Evolutionary conservation across 2,329 filamentous ascomycete species (phyloP).

Genomic region (Curvularia sp.): DNA sequence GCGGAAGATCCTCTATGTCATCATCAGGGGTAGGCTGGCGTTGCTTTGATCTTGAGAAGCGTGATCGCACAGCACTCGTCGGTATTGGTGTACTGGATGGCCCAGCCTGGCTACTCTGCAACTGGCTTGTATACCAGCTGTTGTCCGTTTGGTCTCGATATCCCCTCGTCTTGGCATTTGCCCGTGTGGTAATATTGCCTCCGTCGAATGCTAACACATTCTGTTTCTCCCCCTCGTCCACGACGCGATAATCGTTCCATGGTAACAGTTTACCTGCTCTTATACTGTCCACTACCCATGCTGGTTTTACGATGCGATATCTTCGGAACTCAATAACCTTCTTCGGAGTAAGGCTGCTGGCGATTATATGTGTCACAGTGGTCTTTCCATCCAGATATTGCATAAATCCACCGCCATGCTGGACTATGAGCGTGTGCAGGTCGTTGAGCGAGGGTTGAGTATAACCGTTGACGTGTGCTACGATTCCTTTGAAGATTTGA

Average conservation of each 20-base stretch:
- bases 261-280: constrained; percentile 79
- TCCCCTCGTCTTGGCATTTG: constrained; percentile 64
- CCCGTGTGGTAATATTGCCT: constrained; percentile 71
- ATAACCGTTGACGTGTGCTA: constrained; percentile 93
- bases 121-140: constrained; percentile 82
- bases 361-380: constrained; percentile 93
- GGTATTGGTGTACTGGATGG: constrained; percentile 39
- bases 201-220: constrained; percentile 71
- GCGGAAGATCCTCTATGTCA: constrained; percentile 39
- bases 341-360: constrained; percentile 87
- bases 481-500: constrained; percentile 86
- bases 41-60: constrained; percentile 26
- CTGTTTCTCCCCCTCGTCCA: constrained; percentile 84
- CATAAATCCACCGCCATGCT: constrained; percentile 91
- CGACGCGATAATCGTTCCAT: constrained; percentile 83
- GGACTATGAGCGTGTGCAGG: constrained; percentile 85
- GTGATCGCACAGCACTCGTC: constrained; percentile 28
- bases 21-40: constrained; percentile 37
- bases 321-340: constrained; percentile 86
- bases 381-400: constrained; percentile 97
- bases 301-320: constrained; percentile 92
- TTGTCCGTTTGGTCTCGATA: constrained; percentile 83
- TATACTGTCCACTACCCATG: constrained; percentile 92
- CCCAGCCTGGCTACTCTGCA: constrained; percentile 55
- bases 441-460: constrained; percentile 92